These are phyloP conservation scores for Mortierella antarctica DNA, from an alignment of 192 early-diverging fungal genomes.

Conservation along the genomic window DNA sequence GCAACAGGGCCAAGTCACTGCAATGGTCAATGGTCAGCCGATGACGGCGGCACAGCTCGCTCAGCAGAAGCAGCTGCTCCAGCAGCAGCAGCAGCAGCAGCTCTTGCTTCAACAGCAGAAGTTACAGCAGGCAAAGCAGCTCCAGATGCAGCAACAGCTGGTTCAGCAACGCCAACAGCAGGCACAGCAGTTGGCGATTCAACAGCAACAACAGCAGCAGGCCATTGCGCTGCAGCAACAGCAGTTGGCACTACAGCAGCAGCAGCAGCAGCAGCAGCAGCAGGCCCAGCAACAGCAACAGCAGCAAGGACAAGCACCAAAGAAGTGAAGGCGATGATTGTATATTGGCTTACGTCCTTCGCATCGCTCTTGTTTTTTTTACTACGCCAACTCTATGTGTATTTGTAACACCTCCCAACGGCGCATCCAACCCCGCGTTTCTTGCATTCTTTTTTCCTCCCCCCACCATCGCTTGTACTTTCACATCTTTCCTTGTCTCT, in stretches of 20 bases:
- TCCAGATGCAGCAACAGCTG: constrained; percentile 25
- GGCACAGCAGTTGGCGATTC: constrained; percentile 17
- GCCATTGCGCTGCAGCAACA: constrained; percentile 28
- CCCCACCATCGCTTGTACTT: neutral
- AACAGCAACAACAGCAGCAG: constrained; percentile 41
- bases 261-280: constrained; percentile 47
- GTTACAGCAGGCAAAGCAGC: constrained; percentile 27
- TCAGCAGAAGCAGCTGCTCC: constrained; percentile 24
- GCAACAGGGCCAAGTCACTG: constrained; percentile 4
- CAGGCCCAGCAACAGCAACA: constrained; percentile 36
- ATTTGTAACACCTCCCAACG: neutral
- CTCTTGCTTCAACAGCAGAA: constrained; percentile 36
- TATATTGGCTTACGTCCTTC: no score
- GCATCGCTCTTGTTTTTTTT: neutral
- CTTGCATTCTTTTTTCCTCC: neutral
- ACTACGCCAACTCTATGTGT: neutral
- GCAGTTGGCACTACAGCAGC: constrained; percentile 35
- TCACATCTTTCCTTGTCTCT: neutral
- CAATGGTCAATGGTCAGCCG: constrained; percentile 34
- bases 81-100: constrained; percentile 38
- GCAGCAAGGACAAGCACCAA: neutral
- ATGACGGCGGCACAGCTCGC: constrained; percentile 34
- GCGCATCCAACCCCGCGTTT: neutral
- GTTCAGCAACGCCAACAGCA: constrained; percentile 25
- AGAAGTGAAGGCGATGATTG: no score